phyloP scores from a whole-genome alignment of 2,329 filamentous ascomycete genomes.

The Cryphonectria japonica region DNA sequence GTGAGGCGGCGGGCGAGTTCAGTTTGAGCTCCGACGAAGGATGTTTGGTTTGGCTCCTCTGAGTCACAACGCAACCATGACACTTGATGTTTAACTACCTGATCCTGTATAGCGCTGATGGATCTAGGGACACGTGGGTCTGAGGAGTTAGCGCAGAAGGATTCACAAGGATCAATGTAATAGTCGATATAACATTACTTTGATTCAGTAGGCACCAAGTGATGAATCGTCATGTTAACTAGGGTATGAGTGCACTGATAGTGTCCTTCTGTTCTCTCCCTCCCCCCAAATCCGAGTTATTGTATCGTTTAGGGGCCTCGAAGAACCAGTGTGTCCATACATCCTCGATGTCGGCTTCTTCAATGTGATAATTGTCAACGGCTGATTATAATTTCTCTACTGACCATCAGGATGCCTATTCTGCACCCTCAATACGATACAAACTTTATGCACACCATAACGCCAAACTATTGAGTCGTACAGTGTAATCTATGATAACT shows the following conservation, averaged over 20 bases:
- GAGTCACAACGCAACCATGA: background rate
- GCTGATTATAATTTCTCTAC: no score
- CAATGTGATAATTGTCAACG: no score
- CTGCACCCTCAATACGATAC: no score
- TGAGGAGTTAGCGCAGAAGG: background rate
- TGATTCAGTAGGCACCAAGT: background rate
- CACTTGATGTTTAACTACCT: background rate
- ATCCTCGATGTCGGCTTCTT: no score
- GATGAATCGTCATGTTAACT: no score
- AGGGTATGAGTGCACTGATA: background rate
- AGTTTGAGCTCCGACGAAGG: background rate
- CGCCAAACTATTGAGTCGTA: no score
- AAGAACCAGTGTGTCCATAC: no score
- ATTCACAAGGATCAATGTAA: background rate
- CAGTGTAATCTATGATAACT: no score
- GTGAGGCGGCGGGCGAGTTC: no score
- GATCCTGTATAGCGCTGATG: background rate
- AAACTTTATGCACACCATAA: no score
- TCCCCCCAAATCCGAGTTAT: background rate
- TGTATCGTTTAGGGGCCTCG: background rate
- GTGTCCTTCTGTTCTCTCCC: no score
- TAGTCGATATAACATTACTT: background rate
- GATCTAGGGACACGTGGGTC: background rate
- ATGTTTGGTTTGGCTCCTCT: background rate
- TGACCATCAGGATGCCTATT: no score